Evolutionary conservation across 1,284 basidiomycete genomes (phyloP).

Genomic region (Schizophyllum commune): DNA sequence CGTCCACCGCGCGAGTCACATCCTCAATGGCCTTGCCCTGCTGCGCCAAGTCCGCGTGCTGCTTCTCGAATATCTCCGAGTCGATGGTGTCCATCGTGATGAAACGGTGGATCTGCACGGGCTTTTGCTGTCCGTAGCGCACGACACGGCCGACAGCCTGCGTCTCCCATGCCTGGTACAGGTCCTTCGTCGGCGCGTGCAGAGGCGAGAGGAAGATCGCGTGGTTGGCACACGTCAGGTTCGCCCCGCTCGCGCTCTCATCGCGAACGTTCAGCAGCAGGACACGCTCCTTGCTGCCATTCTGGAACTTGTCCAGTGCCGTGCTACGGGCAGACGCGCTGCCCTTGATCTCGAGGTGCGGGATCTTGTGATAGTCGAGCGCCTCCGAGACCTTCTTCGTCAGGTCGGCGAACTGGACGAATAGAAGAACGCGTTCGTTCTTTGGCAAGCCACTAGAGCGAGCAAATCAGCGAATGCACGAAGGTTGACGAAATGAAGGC

Average conservation of each 20-base stretch:
- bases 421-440: slow-evolving; percentile 80
- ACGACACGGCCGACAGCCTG: slow-evolving; percentile 88
- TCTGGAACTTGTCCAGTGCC: slow-evolving; percentile 79
- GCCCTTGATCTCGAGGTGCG: slow-evolving; percentile 78
- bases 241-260: slow-evolving; percentile 89
- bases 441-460: slow-evolving; percentile 55
- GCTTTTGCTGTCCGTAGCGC: slow-evolving; percentile 78
- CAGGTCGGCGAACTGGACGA: slow-evolving; percentile 91
- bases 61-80: slow-evolving; percentile 61
- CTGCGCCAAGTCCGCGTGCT: slow-evolving; percentile 19
- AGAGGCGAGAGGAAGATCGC: slow-evolving; percentile 92
- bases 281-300: slow-evolving; percentile 67
- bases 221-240: slow-evolving; percentile 89
- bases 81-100: slow-evolving; percentile 82
- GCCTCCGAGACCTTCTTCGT: slow-evolving; percentile 87
- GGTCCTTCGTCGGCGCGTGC: slow-evolving; percentile 69
- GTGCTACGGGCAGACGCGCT: slow-evolving; percentile 72
- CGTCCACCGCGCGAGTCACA: background rate
- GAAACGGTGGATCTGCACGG: slow-evolving; percentile 77
- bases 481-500: slow-evolving; percentile 20
- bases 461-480: slow-evolving; percentile 5
- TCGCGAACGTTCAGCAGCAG: slow-evolving; percentile 89
- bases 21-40: background rate
- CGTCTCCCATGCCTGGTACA: slow-evolving; percentile 81
- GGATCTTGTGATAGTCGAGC: slow-evolving; percentile 63